Evolutionary conservation across 2,329 filamentous ascomycete genomes (phyloP), one percentile per base, ranked within the genome.

Genomic region (Anisogramma anomala): DNA sequence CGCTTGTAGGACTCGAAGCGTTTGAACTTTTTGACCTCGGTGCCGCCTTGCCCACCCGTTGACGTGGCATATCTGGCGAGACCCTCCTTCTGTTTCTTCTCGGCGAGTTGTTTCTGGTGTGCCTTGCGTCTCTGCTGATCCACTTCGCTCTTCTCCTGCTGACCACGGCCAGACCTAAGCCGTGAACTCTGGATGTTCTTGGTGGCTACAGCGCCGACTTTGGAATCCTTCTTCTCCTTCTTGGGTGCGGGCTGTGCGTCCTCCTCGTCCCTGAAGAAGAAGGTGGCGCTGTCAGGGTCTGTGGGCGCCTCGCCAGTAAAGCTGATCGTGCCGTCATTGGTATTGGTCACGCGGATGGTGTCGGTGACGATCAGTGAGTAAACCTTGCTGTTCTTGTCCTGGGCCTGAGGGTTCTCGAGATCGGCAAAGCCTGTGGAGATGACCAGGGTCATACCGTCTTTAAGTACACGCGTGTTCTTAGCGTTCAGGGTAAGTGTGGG

Each of bases 1-100:
- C 89, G 79, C 69, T 96, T 98, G 68, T 98, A 98, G 0, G 91
- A 98, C 62, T 98, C 91, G 57, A 96, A 98, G 42, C 87, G 84
- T 68, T 96, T 96, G 71, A 98, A 96, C 65, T 89, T 94, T 71
- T 96, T 96, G 59, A 93, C 82, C 50, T 91, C 82, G n/a, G 80
- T 79, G 25, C 89, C 91, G 55, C 94, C 91, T 49, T 89, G 72
- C 43, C 82, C 85, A 44, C 79, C 82, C 0, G 83, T 88, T 1
- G 84, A 84, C 55, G 94, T 86, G 31, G 85, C 78, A 58, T 93
- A 98, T 48, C 86, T 76, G 14, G 79, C 82, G 18, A 94, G 63
- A 39, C 91, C 91, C 53, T 94, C 84, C 52, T 81, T 79, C 54
- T 94, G 88, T 65, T 95, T 96, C 69, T 89, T 94, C 13, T 68